phyloP scores from a whole-genome alignment of 257 asterid genomes.

The Gentiana macrophylla region DNA sequence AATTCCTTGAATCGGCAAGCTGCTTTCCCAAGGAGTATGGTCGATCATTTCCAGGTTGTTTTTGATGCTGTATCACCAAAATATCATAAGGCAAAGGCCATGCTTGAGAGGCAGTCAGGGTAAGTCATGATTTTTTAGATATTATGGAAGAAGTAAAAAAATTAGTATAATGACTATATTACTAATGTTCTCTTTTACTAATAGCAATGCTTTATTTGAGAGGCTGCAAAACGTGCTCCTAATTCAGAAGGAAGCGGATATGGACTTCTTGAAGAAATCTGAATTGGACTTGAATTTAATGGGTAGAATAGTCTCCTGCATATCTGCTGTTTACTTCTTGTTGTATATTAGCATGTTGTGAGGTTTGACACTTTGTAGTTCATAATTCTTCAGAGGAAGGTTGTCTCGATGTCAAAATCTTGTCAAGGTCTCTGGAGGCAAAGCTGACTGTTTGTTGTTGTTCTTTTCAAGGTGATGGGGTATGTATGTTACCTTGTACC shows the following conservation, averaged over 20 bases:
- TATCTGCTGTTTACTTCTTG: constrained; percentile 1
- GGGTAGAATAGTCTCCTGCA: constrained; percentile 29
- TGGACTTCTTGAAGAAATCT: constrained; percentile 29
- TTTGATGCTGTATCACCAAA: constrained; percentile 32
- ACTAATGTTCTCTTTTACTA: not conserved
- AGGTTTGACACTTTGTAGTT: constrained; percentile 4
- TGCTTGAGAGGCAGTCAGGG: constrained; percentile 36
- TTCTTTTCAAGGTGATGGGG: constrained; percentile 30
- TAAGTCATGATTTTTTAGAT: constrained; percentile 24
- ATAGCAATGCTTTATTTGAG: constrained; percentile 34
- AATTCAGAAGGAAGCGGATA: constrained; percentile 60
- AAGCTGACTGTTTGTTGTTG: constrained; percentile 79
- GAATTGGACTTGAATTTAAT: constrained; percentile 19
- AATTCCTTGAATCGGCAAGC: constrained; percentile 24
- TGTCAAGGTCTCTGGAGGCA: constrained; percentile 72
- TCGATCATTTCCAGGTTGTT: constrained; percentile 74
- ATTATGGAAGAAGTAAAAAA: constrained; percentile 7
- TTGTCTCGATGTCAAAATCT: constrained; percentile 51
- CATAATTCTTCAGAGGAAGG: constrained; percentile 32
- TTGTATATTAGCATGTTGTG: not conserved
- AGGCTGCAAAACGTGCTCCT: constrained; percentile 61
- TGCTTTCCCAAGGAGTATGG: constrained; percentile 43
- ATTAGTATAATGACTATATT: not conserved
- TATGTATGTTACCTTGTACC: constrained; percentile 1
- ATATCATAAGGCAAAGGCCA: constrained; percentile 21